Conservation (phyloP, 352 stramenopile species). For the Aphanomyces stellatus region DNA sequence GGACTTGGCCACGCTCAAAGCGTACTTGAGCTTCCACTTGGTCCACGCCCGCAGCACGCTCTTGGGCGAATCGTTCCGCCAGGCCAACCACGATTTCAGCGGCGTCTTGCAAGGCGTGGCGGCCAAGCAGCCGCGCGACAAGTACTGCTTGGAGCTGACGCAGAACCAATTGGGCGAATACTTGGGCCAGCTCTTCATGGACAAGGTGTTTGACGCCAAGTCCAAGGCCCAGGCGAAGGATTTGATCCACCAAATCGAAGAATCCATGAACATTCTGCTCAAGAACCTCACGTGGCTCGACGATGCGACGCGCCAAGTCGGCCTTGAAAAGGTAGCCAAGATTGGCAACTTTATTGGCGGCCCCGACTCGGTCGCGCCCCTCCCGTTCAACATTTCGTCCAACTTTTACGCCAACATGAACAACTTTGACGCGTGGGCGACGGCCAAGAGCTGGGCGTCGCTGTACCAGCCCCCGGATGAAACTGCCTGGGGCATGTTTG, state of each 20-base stretch:
- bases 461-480: slow-evolving; percentile 39
- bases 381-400: slow-evolving; percentile 50
- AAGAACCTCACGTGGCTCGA: slow-evolving; percentile 86
- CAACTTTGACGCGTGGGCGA: not conserved
- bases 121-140: slow-evolving; percentile 27
- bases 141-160: slow-evolving; percentile 61
- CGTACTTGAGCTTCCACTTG: slow-evolving; percentile 57
- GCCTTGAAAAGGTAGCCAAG: slow-evolving; percentile 79
- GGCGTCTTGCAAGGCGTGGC: slow-evolving; percentile 29
- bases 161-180: slow-evolving; percentile 81
- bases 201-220: slow-evolving; percentile 69
- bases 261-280: slow-evolving; percentile 64
- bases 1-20: slow-evolving; percentile 35
- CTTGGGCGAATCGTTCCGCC: slow-evolving; percentile 47
- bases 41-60: slow-evolving; percentile 35
- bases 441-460: not conserved
- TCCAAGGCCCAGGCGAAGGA: slow-evolving; percentile 70
- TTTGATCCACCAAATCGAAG: slow-evolving; percentile 82
- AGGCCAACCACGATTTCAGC: slow-evolving; percentile 41
- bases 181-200: slow-evolving; percentile 84
- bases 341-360: slow-evolving; percentile 66
- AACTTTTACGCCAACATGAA: slow-evolving; percentile 46
- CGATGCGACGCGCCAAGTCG: slow-evolving; percentile 56
- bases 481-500: slow-evolving; percentile 81
- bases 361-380: slow-evolving; percentile 29